Evolutionary conservation across 345 rosid species (phyloP).

Genomic region (Brassica incana): DNA sequence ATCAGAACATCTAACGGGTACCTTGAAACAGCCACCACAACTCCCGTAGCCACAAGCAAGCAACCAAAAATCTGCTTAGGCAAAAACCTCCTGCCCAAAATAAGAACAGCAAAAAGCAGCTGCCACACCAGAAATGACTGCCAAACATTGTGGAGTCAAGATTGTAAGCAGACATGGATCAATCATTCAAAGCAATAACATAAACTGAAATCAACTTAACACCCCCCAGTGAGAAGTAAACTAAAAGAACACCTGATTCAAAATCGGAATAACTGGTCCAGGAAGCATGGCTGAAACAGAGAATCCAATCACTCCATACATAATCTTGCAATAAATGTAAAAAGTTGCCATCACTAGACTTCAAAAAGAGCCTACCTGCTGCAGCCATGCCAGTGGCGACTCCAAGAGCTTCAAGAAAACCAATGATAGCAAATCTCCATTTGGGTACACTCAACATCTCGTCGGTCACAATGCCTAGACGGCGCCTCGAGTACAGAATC

Average conservation of each 20-base stretch:
- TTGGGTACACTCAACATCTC: slow-evolving; percentile 81
- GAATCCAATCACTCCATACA: slow-evolving; percentile 4
- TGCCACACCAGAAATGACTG: slow-evolving; percentile 94
- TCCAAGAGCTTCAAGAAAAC: slow-evolving; percentile 77
- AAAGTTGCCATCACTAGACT: not conserved
- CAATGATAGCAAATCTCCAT: slow-evolving; percentile 63
- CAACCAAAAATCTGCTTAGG: slow-evolving; percentile 68
- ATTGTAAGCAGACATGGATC: not conserved
- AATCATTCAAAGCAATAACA: not conserved
- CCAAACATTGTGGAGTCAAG: slow-evolving; percentile 1
- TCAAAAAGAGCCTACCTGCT: slow-evolving; percentile 50
- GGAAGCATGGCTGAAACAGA: slow-evolving; percentile 76
- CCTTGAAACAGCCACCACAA: slow-evolving; percentile 80
- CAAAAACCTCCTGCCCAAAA: slow-evolving; percentile 63
- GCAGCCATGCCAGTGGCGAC: slow-evolving; percentile 86
- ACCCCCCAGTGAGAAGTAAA: not conserved
- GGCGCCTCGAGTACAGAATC: slow-evolving; percentile 54
- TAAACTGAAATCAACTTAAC: not conserved
- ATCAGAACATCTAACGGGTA: slow-evolving; percentile 19
- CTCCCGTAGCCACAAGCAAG: slow-evolving; percentile 78
- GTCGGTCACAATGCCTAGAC: slow-evolving; percentile 62
- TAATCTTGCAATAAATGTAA: not conserved
- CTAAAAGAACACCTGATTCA: slow-evolving; percentile 70
- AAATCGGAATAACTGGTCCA: slow-evolving; percentile 82
- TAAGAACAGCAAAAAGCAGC: slow-evolving; percentile 59